Base-by-base conservation (phyloP, 2,329 filamentous ascomycete species). In the Sordariomycetes sp. region DNA sequence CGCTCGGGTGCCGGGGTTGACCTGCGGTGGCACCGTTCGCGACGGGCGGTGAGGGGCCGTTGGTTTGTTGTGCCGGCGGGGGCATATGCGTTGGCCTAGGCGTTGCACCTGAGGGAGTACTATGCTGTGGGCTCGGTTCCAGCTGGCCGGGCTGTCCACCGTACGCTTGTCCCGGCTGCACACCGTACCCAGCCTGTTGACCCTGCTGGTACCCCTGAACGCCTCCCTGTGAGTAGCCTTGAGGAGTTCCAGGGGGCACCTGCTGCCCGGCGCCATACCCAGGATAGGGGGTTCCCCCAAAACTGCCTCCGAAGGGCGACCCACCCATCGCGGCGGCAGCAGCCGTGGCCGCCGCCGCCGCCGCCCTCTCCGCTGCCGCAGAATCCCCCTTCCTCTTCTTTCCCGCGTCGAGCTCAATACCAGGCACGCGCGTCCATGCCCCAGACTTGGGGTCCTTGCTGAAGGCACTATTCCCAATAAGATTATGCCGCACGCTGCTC, bases 401-500 rank as follows among this genome's bases (percentile, higher is more conserved):
- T 51, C 80, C 81, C 12, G 80, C 79, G 59, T 85, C 81, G 22
- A 85, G 72, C 62, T 82, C 79, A 28, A 84, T 76, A 2, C 79
- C 80, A 2, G 77, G 78, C 24, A 83, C 78, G 40, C 81, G 79
- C 60, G 74, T 77, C 81, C 81, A 85, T 22, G 81, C 70, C 51
- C 79, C 76, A 1, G 77, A 80, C 32, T 76, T 74, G 43, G 82
- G 79, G 60, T 80, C 77, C 66, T 84, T 85, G 62, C 73, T 75
- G 65, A 85, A 85, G 7, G 80, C 81, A 62, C 80, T 78, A 65
- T 84, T 84, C 2, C 80, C 81, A 62, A 84, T 82, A 32, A 85
- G 74, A 59, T 84, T 85, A 64, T 85, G 81, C 1, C 81, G 78
- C n/a, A 85, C 81, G 63, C 80, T 84, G 62, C 81, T 84, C 66